These are phyloP conservation scores for Trichocladium antarcticum DNA, from an alignment of 495 filamentous ascomycete species.

Conservation along the genomic window DNA sequence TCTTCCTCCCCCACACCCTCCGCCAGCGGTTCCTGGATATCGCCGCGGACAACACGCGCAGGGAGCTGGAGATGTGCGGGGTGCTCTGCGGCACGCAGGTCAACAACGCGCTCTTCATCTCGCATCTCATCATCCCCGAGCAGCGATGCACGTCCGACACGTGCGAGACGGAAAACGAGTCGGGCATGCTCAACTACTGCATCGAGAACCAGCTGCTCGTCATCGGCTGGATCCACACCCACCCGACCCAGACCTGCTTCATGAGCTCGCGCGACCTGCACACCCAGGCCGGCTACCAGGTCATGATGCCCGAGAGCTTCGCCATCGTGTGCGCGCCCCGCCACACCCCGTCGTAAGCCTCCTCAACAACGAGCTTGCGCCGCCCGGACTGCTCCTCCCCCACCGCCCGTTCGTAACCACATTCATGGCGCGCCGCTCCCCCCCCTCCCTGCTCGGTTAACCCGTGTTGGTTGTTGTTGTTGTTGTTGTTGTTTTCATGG, in stretches of 20 bases:
- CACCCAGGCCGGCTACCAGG: constrained; percentile 85
- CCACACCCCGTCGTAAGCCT: constrained; percentile 57
- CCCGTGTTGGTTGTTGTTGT: no score
- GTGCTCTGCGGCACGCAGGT: constrained; percentile 84
- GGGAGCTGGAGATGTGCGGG: constrained; percentile 86
- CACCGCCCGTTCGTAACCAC: no score
- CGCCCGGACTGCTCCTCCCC: no score
- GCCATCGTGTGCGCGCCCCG: constrained; percentile 92
- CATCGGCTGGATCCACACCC: constrained; percentile 96
- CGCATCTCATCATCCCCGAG: constrained; percentile 76
- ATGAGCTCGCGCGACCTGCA: constrained; percentile 92
- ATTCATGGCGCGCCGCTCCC: no score
- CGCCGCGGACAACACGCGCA: constrained; percentile 62
- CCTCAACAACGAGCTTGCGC: no score
- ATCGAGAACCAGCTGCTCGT: constrained; percentile 76
- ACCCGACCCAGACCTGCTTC: constrained; percentile 93
- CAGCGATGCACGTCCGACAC: constrained; percentile 84
- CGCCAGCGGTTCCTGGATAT: constrained; percentile 59
- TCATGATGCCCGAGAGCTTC: constrained; percentile 89
- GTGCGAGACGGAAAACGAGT: constrained; percentile 83
- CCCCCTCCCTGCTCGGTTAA: no score
- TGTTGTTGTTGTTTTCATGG: no score
- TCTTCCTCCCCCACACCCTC: constrained; percentile 72
- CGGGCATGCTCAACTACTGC: constrained; percentile 73
- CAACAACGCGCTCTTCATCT: constrained; percentile 87